A percentile compares a stretch with the other conserved stretches of the same genome.
These are phyloP conservation scores for Xylariaceae sp. DNA, from an alignment of 2,329 filamentous ascomycete genomes.

Conservation along the genomic window DNA sequence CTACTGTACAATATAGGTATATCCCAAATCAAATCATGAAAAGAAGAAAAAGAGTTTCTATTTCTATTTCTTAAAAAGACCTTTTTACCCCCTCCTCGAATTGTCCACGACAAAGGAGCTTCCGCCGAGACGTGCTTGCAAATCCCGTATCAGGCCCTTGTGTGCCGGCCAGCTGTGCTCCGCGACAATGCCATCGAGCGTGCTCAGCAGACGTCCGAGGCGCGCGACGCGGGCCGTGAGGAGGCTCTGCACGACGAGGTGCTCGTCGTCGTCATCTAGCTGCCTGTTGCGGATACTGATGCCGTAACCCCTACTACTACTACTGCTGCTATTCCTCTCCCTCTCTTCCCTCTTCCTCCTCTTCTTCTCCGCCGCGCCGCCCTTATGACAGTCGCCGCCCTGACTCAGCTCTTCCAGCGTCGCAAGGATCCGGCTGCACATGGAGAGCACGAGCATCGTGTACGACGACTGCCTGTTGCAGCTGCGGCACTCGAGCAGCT, in stretches of 20 bases:
- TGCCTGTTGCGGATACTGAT: constrained; percentile 17
- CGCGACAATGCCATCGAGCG: constrained; percentile 12
- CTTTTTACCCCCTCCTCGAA: constrained; percentile 12
- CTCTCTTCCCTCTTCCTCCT: constrained; percentile 5
- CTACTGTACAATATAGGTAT: too few relatives aligned
- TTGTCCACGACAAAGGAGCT: constrained; percentile 13
- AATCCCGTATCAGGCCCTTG: constrained; percentile 14
- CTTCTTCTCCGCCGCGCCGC: constrained; percentile 6
- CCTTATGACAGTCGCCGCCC: constrained; percentile 1
- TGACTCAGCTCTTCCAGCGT: constrained; percentile 12
- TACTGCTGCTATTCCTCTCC: constrained; percentile 4
- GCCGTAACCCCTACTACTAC: constrained; percentile 11
- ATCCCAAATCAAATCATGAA: too few relatives aligned
- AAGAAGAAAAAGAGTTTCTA: too few relatives aligned
- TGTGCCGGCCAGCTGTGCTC: constrained; percentile 16
- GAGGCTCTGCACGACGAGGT: constrained; percentile 16
- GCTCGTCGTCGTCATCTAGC: constrained; percentile 17
- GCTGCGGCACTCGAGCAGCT: constrained; percentile 12
- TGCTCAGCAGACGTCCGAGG: constrained; percentile 11
- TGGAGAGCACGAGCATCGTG: constrained; percentile 17
- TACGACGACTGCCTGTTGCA: constrained; percentile 16
- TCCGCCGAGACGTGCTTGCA: constrained; percentile 9
- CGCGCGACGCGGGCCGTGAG: constrained; percentile 16
- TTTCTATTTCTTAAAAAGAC: background rate
- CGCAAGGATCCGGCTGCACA: constrained; percentile 14